Evolutionary conservation across 371 early-diverging fungal genomes (phyloP).

Genomic region (Apophysomyces variabilis): DNA sequence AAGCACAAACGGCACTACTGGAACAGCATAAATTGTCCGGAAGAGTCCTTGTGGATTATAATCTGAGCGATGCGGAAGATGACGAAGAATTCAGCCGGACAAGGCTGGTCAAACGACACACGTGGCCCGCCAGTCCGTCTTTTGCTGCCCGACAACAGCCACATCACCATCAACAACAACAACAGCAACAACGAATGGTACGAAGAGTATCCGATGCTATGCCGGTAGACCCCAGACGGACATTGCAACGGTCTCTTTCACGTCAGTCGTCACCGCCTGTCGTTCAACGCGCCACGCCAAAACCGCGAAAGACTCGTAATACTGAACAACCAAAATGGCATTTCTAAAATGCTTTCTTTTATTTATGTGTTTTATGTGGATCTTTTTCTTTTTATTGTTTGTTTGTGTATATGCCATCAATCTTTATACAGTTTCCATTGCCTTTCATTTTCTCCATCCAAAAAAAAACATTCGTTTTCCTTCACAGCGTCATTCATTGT

Average conservation of each 20-base stretch:
- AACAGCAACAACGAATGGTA: conserved; percentile 1
- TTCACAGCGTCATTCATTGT: conserved; percentile 6
- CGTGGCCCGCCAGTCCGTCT: not conserved
- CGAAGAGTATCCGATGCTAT: conserved; percentile 7
- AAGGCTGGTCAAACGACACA: conserved; percentile 5
- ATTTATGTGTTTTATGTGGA: conserved; percentile 8
- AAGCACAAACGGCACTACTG: conserved; percentile 33
- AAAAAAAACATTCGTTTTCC: not conserved
- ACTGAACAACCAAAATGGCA: conserved; percentile 36
- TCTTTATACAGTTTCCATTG: conserved; percentile 2
- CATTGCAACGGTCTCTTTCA: conserved; percentile 5
- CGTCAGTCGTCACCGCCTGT: conserved; percentile 9
- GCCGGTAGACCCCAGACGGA: not conserved
- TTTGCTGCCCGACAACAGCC: not conserved
- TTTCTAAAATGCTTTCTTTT: conserved; percentile 17
- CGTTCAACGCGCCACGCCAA: conserved; percentile 5
- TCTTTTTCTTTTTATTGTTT: not conserved
- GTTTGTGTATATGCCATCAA: conserved; percentile 8
- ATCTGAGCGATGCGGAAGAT: conserved; percentile 2
- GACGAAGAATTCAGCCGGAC: conserved; percentile 19
- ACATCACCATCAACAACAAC: not conserved
- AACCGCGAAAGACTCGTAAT: conserved; percentile 21
- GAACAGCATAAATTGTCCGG: conserved; percentile 32
- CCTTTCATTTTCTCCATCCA: conserved; percentile 1
- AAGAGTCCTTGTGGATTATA: conserved; percentile 25